Base-by-base conservation (phyloP, 2,329 filamentous ascomycete species). In the Colletotrichum tamarilloi region DNA sequence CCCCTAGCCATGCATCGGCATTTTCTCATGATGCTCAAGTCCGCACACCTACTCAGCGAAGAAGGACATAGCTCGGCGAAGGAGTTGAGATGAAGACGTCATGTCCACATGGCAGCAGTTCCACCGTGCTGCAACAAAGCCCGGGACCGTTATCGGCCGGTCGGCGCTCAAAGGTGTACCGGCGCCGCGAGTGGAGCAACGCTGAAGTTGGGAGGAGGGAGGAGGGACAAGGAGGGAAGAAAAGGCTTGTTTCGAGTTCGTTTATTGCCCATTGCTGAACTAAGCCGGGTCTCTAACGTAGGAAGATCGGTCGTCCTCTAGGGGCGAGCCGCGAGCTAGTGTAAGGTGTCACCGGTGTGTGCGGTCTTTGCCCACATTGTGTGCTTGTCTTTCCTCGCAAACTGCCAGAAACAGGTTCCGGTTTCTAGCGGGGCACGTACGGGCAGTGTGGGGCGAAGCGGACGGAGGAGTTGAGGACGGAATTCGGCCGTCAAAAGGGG, bases 401-500 rank as follows among this genome's bases (percentile, higher is more conserved):
- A n/a, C 19, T 49, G 42, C 42, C 42, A 49, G 42, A 49, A 49
- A 49, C 19, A 49, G 5, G 42, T 49, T 49, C 42, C 19, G 42
- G 42, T 49, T 49, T 49, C 1, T 49, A 49, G 42, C 42, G 42
- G 42, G 42, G 19, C 42, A 1, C 42, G 28, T 30, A 35, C 49
- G 30, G 69, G 30, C 12, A 28, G 32, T 35, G 35, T n/a, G 52
- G 58, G 11, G 42, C 32, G 32, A 2, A 46, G 42, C 11, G 28
- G 28, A 53, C 16, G 42, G 59, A 68, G 38, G 14, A 19, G 38
- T 42, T 42, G 38, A 42, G 65, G 58, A 46, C 69, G 69, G 69
- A 72, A 72, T 72, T 72, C 69, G 65, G 65, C 69, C 69, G 65
- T 53, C 42, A 58, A 42, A 38, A n/a, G 32, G 19, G 57, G 64